A percentile compares a stretch with the other conserved stretches of the same genome.
Conservation (phyloP, 352 stramenopile genomes). For the Phytophthora citrophthora region DNA sequence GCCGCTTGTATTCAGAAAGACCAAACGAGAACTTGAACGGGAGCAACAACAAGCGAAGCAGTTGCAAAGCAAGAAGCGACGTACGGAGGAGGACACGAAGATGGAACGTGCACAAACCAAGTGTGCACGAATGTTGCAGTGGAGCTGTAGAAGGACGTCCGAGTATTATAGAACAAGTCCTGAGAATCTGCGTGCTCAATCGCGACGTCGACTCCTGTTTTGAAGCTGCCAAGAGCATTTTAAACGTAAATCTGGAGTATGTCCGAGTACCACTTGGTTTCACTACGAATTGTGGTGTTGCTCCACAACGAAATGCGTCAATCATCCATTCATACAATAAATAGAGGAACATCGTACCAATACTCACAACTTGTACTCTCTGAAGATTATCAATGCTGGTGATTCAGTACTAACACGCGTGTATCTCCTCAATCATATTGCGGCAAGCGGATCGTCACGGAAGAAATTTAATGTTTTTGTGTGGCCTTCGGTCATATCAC, state of each 20-base stretch:
- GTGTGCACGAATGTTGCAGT: conserved; percentile 30
- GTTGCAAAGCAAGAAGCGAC: conserved; percentile 26
- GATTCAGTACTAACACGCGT: no score
- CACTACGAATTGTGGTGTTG: conserved; percentile 12
- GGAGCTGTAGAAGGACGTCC: conserved; percentile 24
- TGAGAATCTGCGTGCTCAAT: conserved; percentile 25
- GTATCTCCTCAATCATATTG: no score
- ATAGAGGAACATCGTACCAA: conserved; percentile 32
- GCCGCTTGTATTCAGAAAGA: conserved; percentile 59
- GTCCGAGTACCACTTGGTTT: no score
- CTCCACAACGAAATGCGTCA: background rate
- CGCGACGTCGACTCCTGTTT: conserved; percentile 48
- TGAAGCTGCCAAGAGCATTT: conserved; percentile 21
- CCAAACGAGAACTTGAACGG: conserved; percentile 57
- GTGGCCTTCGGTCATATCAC: no score
- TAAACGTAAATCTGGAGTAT: no score
- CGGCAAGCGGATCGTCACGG: no score
- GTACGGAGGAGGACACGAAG: conserved; percentile 2
- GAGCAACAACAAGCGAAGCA: conserved; percentile 41
- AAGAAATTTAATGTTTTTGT: no score
- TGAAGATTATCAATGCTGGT: no score
- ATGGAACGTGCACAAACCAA: conserved; percentile 12
- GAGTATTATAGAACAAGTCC: conserved; percentile 15
- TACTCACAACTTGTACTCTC: background rate
- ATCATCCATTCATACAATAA: conserved; percentile 36